Conservation (phyloP, 768 basidiomycete species). For the Phaeolepiota aurea region DNA sequence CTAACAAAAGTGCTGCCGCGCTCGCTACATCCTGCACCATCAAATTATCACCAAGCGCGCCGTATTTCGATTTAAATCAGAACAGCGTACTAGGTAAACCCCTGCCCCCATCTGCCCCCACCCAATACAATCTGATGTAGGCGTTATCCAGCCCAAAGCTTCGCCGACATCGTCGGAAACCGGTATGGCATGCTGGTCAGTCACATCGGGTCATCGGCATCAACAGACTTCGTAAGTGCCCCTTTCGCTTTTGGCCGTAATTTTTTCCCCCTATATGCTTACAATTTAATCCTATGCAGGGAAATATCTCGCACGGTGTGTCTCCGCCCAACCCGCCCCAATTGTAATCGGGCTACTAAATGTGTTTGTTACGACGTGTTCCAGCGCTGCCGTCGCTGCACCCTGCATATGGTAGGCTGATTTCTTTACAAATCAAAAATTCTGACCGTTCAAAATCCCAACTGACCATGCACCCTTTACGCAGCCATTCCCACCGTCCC, state of each 20-base stretch:
- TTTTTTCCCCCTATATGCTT: too few species aligned
- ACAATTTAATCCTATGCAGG: too few species aligned
- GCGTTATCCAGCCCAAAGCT: constrained; percentile 36
- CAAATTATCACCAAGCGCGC: constrained; percentile 27
- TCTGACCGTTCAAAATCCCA: neutral
- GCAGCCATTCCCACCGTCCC: constrained; percentile 66
- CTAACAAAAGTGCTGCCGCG: constrained; percentile 48
- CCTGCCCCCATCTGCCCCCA: neutral
- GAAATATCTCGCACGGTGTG: constrained; percentile 64
- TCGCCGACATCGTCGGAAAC: constrained; percentile 34
- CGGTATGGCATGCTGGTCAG: constrained; percentile 33
- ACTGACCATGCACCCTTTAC: constrained; percentile 1
- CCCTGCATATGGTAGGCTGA: constrained; percentile 45
- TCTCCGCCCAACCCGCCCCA: constrained; percentile 6
- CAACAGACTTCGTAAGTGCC: constrained; percentile 79
- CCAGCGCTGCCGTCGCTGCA: constrained; percentile 57
- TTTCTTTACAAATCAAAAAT: neutral
- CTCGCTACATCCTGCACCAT: constrained; percentile 52
- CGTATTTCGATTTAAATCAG: constrained; percentile 53
- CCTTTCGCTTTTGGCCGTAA: too few species aligned
- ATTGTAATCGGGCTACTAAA: constrained; percentile 8
- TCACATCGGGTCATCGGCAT: constrained; percentile 36
- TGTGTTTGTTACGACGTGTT: too few species aligned
- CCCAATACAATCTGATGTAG: neutral
- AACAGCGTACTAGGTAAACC: constrained; percentile 45